These are phyloP conservation scores for Dactylis glomerata DNA, from an alignment of 176 grass and related monocot species.

Conservation along the genomic window DNA sequence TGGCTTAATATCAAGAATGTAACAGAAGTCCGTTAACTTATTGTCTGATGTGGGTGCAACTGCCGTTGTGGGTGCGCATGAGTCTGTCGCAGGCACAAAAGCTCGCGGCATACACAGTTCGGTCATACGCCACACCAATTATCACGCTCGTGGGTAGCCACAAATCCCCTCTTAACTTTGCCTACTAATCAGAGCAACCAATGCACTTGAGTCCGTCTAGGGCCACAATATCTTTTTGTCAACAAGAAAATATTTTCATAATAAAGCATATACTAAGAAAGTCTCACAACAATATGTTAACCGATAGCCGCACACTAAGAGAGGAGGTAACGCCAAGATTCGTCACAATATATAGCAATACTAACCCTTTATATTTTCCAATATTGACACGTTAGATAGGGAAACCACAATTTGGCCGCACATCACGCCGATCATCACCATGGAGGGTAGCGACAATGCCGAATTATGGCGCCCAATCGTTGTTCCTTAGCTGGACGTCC, in stretches of 20 bases:
- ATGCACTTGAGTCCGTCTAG: too few relatives aligned
- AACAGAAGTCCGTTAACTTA: not conserved
- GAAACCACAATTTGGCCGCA: not conserved
- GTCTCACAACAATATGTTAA: not conserved
- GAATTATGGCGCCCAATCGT: not conserved
- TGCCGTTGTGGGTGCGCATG: not conserved
- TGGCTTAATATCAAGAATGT: accelerated
- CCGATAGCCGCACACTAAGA: not conserved
- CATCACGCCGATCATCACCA: not conserved
- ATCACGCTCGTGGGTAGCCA: not conserved
- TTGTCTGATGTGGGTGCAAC: not conserved
- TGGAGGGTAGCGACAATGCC: not conserved
- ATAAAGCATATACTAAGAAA: not conserved
- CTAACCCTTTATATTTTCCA: not conserved
- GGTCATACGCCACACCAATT: not conserved
- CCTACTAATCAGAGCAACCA: not conserved
- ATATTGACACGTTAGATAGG: not conserved
- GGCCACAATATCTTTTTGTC: not conserved
- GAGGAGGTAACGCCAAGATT: not conserved
- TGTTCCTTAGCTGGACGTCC: not conserved
- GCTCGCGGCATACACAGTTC: not conserved
- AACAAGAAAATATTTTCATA: not conserved
- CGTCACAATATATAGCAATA: not conserved
- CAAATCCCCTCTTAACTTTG: not conserved
- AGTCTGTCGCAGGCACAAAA: not conserved